Evolutionary conservation across 208 protist species (phyloP).

Genomic region (Porcisia hertigi): DNA sequence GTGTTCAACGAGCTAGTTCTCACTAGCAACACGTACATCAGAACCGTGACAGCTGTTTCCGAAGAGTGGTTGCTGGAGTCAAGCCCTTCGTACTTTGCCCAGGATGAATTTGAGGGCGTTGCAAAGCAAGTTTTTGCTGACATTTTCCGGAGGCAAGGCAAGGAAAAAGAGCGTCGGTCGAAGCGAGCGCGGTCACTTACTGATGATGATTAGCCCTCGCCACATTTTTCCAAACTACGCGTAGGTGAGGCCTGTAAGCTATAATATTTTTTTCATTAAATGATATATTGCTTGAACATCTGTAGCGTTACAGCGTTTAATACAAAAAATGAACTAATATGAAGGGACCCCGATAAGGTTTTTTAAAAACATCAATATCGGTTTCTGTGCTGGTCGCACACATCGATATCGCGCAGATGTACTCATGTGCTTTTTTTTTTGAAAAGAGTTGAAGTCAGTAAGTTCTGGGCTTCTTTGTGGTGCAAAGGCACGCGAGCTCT

Average conservation of each 20-base stretch:
- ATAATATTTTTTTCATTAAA: background rate
- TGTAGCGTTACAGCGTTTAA: constrained; percentile 10
- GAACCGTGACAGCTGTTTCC: constrained; percentile 95
- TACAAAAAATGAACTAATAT: constrained; percentile 2
- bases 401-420: background rate
- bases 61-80: constrained; percentile 94
- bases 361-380: background rate
- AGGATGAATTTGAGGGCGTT: constrained; percentile 80
- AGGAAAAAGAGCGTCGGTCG: constrained; percentile 8
- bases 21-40: constrained; percentile 94
- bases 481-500: background rate
- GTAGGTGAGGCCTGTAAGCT: background rate
- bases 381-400: background rate
- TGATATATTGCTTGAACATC: background rate
- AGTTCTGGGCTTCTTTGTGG: background rate
- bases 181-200: constrained; percentile 32
- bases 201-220: constrained; percentile 23
- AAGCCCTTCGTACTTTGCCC: constrained; percentile 86
- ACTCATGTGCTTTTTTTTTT: constrained; percentile 16
- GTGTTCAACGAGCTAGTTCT: constrained; percentile 98
- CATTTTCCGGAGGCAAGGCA: constrained; percentile 51
- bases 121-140: constrained; percentile 80
- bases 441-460: too few species aligned
- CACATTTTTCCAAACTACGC: constrained; percentile 11
- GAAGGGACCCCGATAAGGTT: background rate